phyloP scores from a whole-genome alignment of 1,284 basidiomycete species.

The Trichosporon asahii region DNA sequence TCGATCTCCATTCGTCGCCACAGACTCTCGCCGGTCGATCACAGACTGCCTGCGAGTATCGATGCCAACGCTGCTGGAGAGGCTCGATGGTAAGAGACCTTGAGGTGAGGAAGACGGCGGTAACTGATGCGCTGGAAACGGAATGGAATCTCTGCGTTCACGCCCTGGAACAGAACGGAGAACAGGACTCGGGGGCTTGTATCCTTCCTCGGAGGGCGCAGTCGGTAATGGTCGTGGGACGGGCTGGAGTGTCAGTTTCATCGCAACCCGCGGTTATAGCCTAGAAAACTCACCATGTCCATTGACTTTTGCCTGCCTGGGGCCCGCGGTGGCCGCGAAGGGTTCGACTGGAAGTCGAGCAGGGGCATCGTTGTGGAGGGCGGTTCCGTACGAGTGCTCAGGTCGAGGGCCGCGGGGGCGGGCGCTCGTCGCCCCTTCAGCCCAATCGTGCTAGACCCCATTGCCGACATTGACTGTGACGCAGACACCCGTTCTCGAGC shows the following conservation, averaged over 20 bases:
- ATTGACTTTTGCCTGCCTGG: conserved; percentile 6
- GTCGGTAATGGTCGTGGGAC: conserved; percentile 1
- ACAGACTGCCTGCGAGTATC: conserved; percentile 1
- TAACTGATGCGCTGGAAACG: conserved; percentile 16
- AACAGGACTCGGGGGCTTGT: background rate
- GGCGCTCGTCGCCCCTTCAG: conserved; percentile 14
- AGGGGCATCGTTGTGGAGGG: conserved; percentile 2
- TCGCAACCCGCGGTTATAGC: background rate
- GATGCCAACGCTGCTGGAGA: background rate
- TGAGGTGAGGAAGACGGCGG: background rate
- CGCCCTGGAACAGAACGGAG: background rate
- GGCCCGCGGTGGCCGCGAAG: background rate
- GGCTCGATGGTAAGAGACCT: background rate
- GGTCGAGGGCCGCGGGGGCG: conserved; percentile 16
- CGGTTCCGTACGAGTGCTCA: conserved; percentile 2
- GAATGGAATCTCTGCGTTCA: conserved; percentile 14
- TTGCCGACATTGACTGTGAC: conserved; percentile 27
- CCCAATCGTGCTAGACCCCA: conserved; percentile 16
- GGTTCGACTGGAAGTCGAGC: background rate
- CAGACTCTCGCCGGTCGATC: conserved; percentile 20
- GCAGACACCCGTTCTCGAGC: conserved; percentile 21
- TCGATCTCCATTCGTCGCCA: conserved; percentile 25
- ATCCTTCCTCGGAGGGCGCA: background rate
- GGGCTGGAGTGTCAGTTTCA: conserved; percentile 1
- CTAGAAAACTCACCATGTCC: conserved; percentile 16